Conservation (phyloP, 2,329 filamentous ascomycete genomes). For the Colletotrichum aenigma region DNA sequence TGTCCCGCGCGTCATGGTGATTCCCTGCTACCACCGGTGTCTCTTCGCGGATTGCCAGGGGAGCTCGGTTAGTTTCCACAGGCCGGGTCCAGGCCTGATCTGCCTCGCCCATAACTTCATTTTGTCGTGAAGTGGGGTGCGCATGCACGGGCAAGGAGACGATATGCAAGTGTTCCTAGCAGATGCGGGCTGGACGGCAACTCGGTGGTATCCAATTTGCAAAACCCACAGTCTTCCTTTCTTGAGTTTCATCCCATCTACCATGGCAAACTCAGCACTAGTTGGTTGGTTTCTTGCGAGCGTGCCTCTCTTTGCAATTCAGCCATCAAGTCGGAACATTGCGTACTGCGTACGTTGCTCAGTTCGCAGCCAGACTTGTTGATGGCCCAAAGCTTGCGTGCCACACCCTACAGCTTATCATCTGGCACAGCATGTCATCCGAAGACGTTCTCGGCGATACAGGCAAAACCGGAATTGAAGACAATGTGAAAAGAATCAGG, state of each 20-base stretch:
- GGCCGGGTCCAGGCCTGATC: slow-evolving; percentile 3
- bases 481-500: background rate
- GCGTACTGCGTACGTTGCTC: background rate
- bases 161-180: slow-evolving; percentile 13
- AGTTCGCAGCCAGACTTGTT: background rate
- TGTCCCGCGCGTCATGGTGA: slow-evolving; percentile 1
- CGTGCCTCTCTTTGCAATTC: background rate
- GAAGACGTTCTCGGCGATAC: background rate
- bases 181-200: slow-evolving; percentile 4
- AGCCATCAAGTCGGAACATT: background rate
- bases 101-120: slow-evolving; percentile 1
- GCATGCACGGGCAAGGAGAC: slow-evolving; percentile 12
- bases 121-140: slow-evolving; percentile 7
- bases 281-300: background rate
- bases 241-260: background rate
- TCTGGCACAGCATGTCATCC: background rate
- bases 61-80: background rate
- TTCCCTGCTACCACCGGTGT: background rate
- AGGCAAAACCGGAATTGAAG: background rate
- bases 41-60: background rate
- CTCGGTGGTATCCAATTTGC: slow-evolving; percentile 1
- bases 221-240: background rate
- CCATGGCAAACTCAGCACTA: slow-evolving; percentile 1
- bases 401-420: background rate
- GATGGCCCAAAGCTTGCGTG: background rate